phyloP scores from a whole-genome alignment of 2,329 filamentous ascomycete genomes.

The Fusarium solani-melongenae region DNA sequence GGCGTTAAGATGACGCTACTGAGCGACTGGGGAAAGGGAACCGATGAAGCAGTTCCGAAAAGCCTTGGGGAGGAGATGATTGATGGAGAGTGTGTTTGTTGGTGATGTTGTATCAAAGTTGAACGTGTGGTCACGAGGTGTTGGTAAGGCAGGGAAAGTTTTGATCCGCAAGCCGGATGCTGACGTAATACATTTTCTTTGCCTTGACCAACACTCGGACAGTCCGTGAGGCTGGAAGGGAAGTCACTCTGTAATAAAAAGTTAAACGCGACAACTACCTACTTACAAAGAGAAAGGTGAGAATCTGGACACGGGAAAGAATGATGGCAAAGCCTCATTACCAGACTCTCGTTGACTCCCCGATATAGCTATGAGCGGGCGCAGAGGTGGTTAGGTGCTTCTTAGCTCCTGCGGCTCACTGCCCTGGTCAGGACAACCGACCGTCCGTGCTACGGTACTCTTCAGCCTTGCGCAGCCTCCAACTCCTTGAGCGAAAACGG shows the following conservation, averaged over 20 bases:
- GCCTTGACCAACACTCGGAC: slow-evolving; percentile 5
- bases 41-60: slow-evolving; percentile 43
- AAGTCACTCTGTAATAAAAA: background rate
- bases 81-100: slow-evolving; percentile 36
- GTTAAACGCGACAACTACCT: background rate
- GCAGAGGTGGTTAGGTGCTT: background rate
- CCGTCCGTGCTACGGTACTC: background rate
- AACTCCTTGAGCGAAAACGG: background rate
- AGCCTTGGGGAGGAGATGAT: slow-evolving; percentile 25
- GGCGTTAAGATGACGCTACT: slow-evolving; percentile 9
- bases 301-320: background rate
- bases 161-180: slow-evolving; percentile 33
- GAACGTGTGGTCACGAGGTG: slow-evolving; percentile 36
- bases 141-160: slow-evolving; percentile 39
- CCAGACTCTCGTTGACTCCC: background rate
- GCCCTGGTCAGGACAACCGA: background rate
- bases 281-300: background rate
- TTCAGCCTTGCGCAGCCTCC: background rate
- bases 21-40: slow-evolving; percentile 21
- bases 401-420: background rate
- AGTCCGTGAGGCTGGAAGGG: background rate
- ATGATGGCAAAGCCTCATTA: background rate
- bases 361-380: background rate
- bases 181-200: slow-evolving; percentile 34
- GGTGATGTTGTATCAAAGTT: slow-evolving; percentile 30